A percentile compares a stretch with the other conserved stretches of the same genome.
Conservation (phyloP, 2,329 filamentous ascomycete species). For the Dactylella cylindrospora region DNA sequence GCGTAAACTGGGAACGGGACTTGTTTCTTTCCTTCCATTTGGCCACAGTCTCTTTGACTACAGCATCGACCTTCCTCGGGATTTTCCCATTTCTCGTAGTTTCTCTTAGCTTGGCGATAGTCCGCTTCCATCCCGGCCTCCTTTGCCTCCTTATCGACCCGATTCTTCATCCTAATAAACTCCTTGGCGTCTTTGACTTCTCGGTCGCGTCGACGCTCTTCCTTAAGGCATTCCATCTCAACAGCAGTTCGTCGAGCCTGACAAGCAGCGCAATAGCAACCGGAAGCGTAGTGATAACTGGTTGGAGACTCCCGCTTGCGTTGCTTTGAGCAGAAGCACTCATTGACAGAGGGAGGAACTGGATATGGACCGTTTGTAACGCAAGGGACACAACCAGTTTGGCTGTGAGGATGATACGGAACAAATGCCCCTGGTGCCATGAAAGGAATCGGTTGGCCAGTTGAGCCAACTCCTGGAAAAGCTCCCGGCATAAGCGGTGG, state of each 20-base stretch:
- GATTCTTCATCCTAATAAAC: slow-evolving; percentile 25
- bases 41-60: too few species aligned
- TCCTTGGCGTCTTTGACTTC: slow-evolving; percentile 29
- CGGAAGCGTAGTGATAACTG: slow-evolving; percentile 13
- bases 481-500: too few species aligned
- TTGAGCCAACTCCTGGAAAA: too few species aligned
- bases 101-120: slow-evolving; percentile 23
- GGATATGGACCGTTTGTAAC: neutral
- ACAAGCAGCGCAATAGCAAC: slow-evolving; percentile 31
- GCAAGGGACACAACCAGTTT: neutral
- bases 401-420: neutral
- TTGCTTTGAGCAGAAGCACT: neutral
- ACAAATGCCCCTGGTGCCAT: too few species aligned
- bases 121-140: slow-evolving; percentile 18
- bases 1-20: too few species aligned
- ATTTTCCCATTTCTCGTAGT: too few species aligned
- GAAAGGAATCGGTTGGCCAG: too few species aligned
- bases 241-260: slow-evolving; percentile 28
- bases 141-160: slow-evolving; percentile 23
- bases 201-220: slow-evolving; percentile 25
- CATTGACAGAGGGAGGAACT: neutral
- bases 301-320: slow-evolving; percentile 7
- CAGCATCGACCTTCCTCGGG: too few species aligned
- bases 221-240: slow-evolving; percentile 34
- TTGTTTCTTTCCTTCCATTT: too few species aligned